Evolutionary conservation across 176 grass and related monocot species (phyloP).

Genomic region (Oropetium thomaeum): DNA sequence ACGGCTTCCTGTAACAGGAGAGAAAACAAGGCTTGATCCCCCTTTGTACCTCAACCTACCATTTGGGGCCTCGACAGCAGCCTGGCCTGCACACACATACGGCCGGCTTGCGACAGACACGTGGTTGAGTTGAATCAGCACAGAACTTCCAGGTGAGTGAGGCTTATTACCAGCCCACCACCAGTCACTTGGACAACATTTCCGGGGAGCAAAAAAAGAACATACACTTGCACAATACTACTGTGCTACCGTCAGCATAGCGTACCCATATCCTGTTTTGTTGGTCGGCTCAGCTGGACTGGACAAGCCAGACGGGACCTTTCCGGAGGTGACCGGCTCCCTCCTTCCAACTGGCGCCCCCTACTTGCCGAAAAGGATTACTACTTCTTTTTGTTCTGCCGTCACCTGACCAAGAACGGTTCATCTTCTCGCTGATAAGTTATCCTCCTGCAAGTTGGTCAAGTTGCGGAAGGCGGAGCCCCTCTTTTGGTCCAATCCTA

Average conservation of each 20-base stretch:
- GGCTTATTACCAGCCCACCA: too few relatives aligned
- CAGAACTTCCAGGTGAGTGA: too few relatives aligned
- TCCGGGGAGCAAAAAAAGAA: too few relatives aligned
- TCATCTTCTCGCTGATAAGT: neutral
- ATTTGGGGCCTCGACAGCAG: too few relatives aligned
- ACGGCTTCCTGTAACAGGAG: too few relatives aligned
- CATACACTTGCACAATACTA: neutral
- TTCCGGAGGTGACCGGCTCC: conserved; percentile 9
- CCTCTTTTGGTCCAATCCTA: too few relatives aligned
- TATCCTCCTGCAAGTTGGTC: neutral
- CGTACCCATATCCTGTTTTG: neutral
- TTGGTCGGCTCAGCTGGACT: neutral
- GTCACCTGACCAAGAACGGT: conserved; percentile 1
- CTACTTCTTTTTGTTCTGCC: neutral
- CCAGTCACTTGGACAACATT: too few relatives aligned
- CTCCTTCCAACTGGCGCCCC: conserved; percentile 9
- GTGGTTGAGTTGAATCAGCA: too few relatives aligned
- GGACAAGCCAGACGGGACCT: neutral
- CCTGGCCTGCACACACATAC: too few relatives aligned
- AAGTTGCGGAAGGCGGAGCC: neutral
- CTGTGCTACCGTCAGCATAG: neutral
- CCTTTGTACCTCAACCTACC: too few relatives aligned
- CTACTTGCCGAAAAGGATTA: conserved; percentile 1
- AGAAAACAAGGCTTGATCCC: too few relatives aligned
- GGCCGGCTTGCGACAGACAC: too few relatives aligned